phyloP scores from a whole-genome alignment of 495 filamentous ascomycete genomes.

The Friedmanniomyces simplex region DNA sequence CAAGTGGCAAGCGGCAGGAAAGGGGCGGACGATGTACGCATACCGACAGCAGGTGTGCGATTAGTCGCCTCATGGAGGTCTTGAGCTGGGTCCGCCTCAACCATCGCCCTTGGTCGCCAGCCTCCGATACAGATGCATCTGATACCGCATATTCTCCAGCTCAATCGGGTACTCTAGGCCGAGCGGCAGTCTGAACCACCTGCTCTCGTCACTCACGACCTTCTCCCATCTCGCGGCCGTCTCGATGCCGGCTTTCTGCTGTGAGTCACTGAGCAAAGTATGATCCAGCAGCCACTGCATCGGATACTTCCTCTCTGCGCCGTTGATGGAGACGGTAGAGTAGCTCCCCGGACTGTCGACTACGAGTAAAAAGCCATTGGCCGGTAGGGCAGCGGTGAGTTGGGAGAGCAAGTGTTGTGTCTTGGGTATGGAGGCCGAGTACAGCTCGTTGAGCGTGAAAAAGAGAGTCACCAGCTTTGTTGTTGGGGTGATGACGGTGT shows the following conservation, averaged over 20 bases:
- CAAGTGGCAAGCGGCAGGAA: no score
- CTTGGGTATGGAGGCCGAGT: conserved; percentile 58
- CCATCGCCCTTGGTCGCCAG: neutral
- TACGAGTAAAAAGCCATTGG: conserved; percentile 64
- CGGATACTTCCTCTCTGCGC: conserved; percentile 61
- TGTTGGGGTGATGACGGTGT: conserved; percentile 28
- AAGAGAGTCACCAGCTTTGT: conserved; percentile 64
- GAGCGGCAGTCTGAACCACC: conserved; percentile 70
- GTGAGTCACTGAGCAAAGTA: conserved; percentile 49
- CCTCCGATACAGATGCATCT: conserved; percentile 63
- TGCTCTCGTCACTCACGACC: conserved; percentile 58
- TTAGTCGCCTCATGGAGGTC: no score
- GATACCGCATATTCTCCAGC: conserved; percentile 91
- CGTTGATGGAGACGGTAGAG: conserved; percentile 57
- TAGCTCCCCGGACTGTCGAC: conserved; percentile 91
- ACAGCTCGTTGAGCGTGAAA: conserved; percentile 97
- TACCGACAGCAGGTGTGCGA: no score
- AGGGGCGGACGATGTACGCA: no score
- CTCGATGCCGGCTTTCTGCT: neutral
- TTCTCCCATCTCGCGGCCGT: conserved; percentile 51
- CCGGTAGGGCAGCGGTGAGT: conserved; percentile 44
- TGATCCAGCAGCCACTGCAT: conserved; percentile 92
- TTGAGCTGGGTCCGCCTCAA: neutral
- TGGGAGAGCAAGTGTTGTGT: conserved; percentile 65
- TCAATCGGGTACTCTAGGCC: conserved; percentile 67